Evolutionary conservation across 129 eudicot species (phyloP).

Genomic region (Helianthus annuus): DNA sequence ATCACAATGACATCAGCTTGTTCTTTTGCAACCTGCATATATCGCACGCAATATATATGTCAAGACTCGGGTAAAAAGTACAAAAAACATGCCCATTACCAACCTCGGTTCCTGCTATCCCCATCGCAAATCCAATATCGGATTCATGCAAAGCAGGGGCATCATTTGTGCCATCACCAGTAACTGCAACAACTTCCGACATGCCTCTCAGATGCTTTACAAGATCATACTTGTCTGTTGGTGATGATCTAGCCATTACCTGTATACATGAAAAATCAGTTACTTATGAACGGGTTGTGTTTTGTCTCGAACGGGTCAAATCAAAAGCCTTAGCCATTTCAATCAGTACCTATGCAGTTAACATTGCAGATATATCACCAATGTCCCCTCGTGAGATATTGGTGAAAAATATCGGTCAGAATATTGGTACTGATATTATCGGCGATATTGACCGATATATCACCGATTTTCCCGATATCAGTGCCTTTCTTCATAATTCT

Average conservation of each 20-base stretch:
- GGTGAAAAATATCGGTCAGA: too few relatives aligned
- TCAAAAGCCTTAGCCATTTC: background rate
- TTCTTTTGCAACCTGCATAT: constrained; percentile 79
- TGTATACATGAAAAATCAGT: constrained; percentile 18
- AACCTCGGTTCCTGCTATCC: constrained; percentile 96
- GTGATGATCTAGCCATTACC: constrained; percentile 97
- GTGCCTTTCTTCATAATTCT: too few relatives aligned
- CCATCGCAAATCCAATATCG: constrained; percentile 96
- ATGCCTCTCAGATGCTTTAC: constrained; percentile 57
- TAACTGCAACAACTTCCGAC: constrained; percentile 86
- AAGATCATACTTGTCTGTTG: constrained; percentile 74
- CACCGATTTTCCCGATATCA: too few relatives aligned
- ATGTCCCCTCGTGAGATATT: too few relatives aligned
- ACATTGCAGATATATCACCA: too few relatives aligned
- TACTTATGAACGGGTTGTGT: background rate
- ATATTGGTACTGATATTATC: too few relatives aligned
- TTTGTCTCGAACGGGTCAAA: constrained; percentile 7
- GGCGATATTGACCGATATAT: too few relatives aligned
- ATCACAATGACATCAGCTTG: constrained; percentile 86
- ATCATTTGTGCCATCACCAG: constrained; percentile 97
- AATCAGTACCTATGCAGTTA: background rate
- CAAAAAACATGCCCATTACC: constrained; percentile 12
- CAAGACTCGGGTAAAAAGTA: background rate
- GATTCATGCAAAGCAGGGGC: constrained; percentile 94
- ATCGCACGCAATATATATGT: background rate